Evolutionary conservation across 495 filamentous ascomycete species (phyloP), one percentile per base, ranked within the genome.

Genomic region (Penicillium manginii): DNA sequence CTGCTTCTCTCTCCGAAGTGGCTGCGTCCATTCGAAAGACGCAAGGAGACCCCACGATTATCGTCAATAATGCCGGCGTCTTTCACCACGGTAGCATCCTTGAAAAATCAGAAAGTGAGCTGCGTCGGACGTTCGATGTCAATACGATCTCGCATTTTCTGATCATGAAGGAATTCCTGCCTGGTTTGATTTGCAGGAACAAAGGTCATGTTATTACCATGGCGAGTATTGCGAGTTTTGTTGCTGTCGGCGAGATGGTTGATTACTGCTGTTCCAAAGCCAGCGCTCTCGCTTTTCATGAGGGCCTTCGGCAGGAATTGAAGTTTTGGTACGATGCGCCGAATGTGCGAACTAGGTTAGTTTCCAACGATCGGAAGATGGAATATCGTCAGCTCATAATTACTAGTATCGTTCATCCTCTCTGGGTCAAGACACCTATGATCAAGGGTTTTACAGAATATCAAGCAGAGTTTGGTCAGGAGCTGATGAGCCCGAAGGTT

Each of bases 221-320:
- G 26, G 26, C 26, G 9, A 29, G 26, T 29, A 40, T 37, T 37
- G 35, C 35, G 14, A 78, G 73, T 21, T 86, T 84, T 60, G 59
- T 82, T 2, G 72, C 73, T 1, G 55, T 78, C 12, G 77, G 81
- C 5, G 73, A 78, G 29, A 77, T 81, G 62, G 75, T 76, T 2
- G 79, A 84, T 56, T 87, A 88, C 62, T 76, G 76, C 60, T 73
- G 71, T 54, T 78, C 81, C 48, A 87, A 88, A 69, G 83, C 80
- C 1, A 81, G 75, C 33, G 75, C 81, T 5, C 69, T 83, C 18
- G 75, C 81, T 0, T 74, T 85, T 22, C 77, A 84, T 54, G 77
- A 76, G 32, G 70, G 72, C 1, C 32, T 73, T n/a, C 40, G 45
- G 15, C 63, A 71, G 49, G 70, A 29, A 71, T 35, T 71, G 6